A percentile compares a stretch with the other conserved stretches of the same genome.
These are phyloP conservation scores for Dendrocalamus latiflorus DNA, from an alignment of 202 grass and related monocot genomes.

Conservation along the genomic window DNA sequence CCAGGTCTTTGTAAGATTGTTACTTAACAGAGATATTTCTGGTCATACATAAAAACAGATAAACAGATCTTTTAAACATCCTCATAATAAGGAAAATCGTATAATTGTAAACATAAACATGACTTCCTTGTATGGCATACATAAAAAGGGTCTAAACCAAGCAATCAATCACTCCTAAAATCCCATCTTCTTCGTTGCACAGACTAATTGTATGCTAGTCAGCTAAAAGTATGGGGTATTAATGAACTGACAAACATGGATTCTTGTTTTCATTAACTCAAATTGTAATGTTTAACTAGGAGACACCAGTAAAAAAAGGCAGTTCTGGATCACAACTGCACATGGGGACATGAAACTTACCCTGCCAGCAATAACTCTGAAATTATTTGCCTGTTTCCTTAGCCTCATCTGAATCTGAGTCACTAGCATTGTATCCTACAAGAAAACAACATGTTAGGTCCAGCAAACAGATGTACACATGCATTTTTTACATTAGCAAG, in stretches of 20 bases:
- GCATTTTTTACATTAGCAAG: neutral
- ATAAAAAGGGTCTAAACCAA: neutral
- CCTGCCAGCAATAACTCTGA: neutral
- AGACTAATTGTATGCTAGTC: neutral
- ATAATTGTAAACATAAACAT: neutral
- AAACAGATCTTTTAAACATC: neutral
- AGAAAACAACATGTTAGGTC: conserved; percentile 13
- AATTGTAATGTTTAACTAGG: neutral
- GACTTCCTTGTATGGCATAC: neutral
- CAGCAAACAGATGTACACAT: conserved; percentile 10
- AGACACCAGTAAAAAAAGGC: neutral
- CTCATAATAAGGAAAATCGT: neutral
- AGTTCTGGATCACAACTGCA: neutral
- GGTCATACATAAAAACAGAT: neutral
- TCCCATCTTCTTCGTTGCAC: neutral
- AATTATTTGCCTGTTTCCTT: conserved; percentile 45
- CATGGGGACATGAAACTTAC: conserved; percentile 34
- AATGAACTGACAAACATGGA: neutral
- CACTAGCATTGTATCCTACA: conserved; percentile 87
- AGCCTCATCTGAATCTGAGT: conserved; percentile 66
- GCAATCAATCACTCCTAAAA: too few species aligned
- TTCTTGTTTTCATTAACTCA: conserved; percentile 8
- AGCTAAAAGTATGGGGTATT: neutral
- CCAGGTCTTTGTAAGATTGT: neutral
- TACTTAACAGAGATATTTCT: neutral